Conservation (phyloP, 1,284 basidiomycete species). For the Exsudoporus floridanus region DNA sequence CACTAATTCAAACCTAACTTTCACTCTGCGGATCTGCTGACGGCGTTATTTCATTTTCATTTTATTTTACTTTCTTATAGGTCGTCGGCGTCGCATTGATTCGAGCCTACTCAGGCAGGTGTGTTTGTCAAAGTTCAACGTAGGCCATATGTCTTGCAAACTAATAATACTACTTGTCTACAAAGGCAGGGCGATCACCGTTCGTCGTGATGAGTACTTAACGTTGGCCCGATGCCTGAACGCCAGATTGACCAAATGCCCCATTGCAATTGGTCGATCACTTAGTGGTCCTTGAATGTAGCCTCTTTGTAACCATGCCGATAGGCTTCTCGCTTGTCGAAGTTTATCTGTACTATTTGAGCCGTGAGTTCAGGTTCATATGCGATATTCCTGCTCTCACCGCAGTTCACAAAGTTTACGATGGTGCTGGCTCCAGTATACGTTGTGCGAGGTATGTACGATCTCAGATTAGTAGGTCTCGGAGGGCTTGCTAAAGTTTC, state of each 20-base stretch:
- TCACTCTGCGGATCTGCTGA: neutral
- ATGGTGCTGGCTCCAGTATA: conserved; percentile 6
- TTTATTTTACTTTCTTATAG: too few species aligned
- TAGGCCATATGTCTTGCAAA: neutral
- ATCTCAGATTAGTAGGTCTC: neutral
- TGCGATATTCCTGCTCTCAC: neutral
- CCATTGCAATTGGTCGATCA: neutral
- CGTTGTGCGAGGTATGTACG: conserved; percentile 10
- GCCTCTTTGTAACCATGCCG: conserved; percentile 7
- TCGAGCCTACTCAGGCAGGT: neutral
- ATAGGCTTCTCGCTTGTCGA: conserved; percentile 7
- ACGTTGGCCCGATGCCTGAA: neutral
- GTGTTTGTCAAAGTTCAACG: neutral
- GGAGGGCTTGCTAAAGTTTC: neutral
- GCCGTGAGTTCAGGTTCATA: too few species aligned
- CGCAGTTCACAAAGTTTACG: too few species aligned
- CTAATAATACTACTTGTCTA: neutral
- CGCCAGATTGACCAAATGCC: neutral
- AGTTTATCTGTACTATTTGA: conserved; percentile 12
- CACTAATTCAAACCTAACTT: neutral
- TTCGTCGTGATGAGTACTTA: neutral
- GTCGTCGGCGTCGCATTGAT: neutral
- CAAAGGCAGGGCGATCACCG: neutral
- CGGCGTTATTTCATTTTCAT: too few species aligned
- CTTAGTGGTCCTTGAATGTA: neutral